phyloP scores from a whole-genome alignment of 768 basidiomycete genomes.

The Mycena metata region DNA sequence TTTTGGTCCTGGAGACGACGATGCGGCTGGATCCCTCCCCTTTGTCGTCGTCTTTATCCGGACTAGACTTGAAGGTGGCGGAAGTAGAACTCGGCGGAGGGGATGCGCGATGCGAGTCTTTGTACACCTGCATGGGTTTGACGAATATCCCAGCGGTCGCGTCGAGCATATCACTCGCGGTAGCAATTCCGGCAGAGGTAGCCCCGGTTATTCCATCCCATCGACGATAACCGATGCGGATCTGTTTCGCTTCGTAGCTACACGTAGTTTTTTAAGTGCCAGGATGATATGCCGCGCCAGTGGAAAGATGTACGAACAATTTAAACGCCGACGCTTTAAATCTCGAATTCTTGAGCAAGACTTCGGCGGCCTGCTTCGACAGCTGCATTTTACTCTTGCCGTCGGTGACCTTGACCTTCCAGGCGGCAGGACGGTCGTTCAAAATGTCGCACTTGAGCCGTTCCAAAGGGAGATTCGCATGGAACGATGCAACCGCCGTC shows the following conservation, averaged over 20 bases:
- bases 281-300: background rate
- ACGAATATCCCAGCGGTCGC: constrained; percentile 26
- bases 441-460: constrained; percentile 27
- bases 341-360: constrained; percentile 7
- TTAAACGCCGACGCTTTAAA: constrained; percentile 17
- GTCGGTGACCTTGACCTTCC: constrained; percentile 33
- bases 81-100: background rate
- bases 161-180: constrained; percentile 14
- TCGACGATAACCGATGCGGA: constrained; percentile 27
- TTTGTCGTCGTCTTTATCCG: too few relatives aligned
- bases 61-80: background rate
- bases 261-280: background rate
- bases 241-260: constrained; percentile 19
- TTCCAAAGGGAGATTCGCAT: constrained; percentile 27
- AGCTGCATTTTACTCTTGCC: constrained; percentile 24
- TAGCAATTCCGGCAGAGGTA: constrained; percentile 21
- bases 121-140: constrained; percentile 31
- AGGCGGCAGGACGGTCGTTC: constrained; percentile 24
- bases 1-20: background rate
- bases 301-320: background rate
- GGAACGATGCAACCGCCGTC: constrained; percentile 24
- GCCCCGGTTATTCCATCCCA: constrained; percentile 35
- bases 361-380: constrained; percentile 34
- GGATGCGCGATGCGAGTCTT: background rate
- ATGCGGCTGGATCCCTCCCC: too few relatives aligned